Percentiles rank a stretch among this genome's conserved stretches.
Conservation (phyloP, 352 stramenopile genomes). For the Globisporangium cylindrosporum region DNA sequence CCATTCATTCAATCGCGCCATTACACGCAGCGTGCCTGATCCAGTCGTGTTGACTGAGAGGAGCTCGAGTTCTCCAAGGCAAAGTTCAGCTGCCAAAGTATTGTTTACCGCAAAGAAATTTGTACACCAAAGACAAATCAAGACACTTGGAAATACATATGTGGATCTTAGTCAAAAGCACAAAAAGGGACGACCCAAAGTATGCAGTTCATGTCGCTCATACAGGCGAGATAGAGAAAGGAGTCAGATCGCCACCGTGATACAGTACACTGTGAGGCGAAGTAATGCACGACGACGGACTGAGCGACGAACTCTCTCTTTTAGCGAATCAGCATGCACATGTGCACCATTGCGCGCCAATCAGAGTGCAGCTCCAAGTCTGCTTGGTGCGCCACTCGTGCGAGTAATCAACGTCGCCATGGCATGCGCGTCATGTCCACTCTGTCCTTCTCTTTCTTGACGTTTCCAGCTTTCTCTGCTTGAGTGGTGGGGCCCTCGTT, state of each 20-base stretch:
- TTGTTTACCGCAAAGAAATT: neutral
- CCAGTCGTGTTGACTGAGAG: neutral
- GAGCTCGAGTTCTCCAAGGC: neutral
- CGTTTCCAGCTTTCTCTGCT: neutral
- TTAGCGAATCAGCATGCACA: neutral
- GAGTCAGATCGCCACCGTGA: neutral
- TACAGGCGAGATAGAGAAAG: neutral
- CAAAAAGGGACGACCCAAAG: neutral
- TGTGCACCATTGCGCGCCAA: neutral
- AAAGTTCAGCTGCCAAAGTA: neutral
- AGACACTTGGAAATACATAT: neutral
- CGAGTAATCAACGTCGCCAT: neutral
- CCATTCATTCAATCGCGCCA: neutral
- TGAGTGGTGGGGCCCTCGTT: neutral
- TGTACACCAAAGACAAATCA: neutral
- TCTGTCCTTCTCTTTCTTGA: neutral
- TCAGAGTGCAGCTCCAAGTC: neutral
- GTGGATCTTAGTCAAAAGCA: neutral
- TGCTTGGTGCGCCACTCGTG: neutral
- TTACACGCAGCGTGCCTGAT: neutral
- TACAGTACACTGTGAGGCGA: neutral
- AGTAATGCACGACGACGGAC: neutral
- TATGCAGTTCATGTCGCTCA: conserved; percentile 7
- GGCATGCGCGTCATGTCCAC: neutral
- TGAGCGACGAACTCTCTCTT: neutral